Base-by-base conservation (phyloP, 345 rosid species). In the Euphorbia lathyris region DNA sequence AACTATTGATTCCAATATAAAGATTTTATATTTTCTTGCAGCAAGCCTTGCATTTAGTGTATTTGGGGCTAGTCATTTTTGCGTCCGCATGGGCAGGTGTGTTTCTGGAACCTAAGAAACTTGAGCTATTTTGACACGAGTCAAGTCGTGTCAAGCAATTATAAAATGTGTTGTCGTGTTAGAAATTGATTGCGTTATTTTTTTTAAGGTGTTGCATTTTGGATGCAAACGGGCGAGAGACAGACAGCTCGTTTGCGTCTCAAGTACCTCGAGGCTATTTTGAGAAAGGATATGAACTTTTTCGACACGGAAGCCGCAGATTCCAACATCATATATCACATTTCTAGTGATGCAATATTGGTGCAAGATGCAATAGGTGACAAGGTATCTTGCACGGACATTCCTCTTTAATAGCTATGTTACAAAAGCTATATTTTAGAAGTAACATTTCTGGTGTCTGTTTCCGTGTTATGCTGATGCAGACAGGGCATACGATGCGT, bases 181-280 rank as follows among this genome's bases (percentile, higher is more conserved):
- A n/a, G n/a, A n/a, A n/a, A n/a, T n/a, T n/a, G n/a, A n/a, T n/a
- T n/a, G n/a, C n/a, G n/a, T n/a, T n/a, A n/a, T n/a, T n/a, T n/a
- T n/a, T 14, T 23, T 85, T 40, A 73, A 84, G 87, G 92, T 63
- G 92, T 87, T 52, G 89, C 89, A 27, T 85, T 72, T 67, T 88
- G 97, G 98, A 88, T 80, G 86, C 96, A 89, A 82, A 90, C 96
- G 26, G 93, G 92, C 58, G 93, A 93, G 75, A 86, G 98, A 79
- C 98, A 93, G 78, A 82, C 97, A 7, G 83, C 91, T 16, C 70
- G 93, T 62, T 69, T 90, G 81, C 87, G 93, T 40, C 73, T 84
- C 34, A 76, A 83, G 75, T 87, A 93, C 77, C 89, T 93, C 36
- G 83, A 93, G 36, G 80, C 90, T 6, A 77, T 90, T 60, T 67